These are phyloP conservation scores for Salvia rosmarinus DNA, from an alignment of 257 asterid species.

Conservation along the genomic window DNA sequence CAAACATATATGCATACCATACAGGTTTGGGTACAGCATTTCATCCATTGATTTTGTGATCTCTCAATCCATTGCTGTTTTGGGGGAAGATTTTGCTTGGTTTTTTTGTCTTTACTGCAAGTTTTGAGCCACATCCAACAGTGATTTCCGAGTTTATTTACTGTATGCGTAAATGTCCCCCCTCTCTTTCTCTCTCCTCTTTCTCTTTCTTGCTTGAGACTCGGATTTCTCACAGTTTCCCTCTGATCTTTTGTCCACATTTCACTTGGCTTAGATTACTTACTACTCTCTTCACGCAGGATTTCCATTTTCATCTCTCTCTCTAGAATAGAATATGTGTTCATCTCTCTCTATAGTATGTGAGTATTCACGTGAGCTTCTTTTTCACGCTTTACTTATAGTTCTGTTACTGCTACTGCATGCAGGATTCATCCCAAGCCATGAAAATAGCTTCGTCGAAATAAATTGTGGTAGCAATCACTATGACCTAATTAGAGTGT, in stretches of 20 bases:
- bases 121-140: constrained; percentile 35
- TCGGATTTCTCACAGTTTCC: constrained; percentile 23
- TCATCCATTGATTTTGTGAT: constrained; percentile 26
- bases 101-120: constrained; percentile 11
- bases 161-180: constrained; percentile 33
- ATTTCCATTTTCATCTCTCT: not conserved
- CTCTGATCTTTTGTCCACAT: constrained; percentile 31
- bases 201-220: constrained; percentile 38
- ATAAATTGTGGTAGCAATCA: not conserved
- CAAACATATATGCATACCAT: not conserved
- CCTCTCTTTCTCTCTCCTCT: constrained; percentile 24
- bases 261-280: constrained; percentile 23
- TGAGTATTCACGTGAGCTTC: not conserved
- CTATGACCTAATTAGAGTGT: not conserved
- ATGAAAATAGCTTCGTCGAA: not conserved
- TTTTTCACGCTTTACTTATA: not conserved
- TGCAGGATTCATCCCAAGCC: constrained; percentile 22
- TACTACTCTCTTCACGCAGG: constrained; percentile 19
- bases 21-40: constrained; percentile 22
- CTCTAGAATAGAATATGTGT: too few species aligned
- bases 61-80: constrained; percentile 27
- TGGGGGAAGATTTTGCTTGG: constrained; percentile 22
- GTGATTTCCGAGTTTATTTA: constrained; percentile 35
- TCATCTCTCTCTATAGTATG: not conserved
- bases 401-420: constrained; percentile 9